A percentile compares a stretch with the other conserved stretches of the same genome.
Evolutionary conservation across 805 yeast genomes (phyloP).

Genomic region (Candida koratica): DNA sequence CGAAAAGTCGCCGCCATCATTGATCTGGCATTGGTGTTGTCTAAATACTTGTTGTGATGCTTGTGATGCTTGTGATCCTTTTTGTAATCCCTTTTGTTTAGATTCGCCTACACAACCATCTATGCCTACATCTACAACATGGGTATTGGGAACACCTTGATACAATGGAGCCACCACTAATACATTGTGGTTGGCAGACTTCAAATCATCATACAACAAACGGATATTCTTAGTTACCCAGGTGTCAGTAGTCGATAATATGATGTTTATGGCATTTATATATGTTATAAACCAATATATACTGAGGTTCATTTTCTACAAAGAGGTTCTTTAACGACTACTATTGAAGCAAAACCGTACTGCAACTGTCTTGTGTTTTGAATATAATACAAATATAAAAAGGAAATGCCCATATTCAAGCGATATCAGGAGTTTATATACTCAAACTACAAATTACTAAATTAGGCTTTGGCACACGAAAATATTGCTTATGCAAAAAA

Average conservation of each 20-base stretch:
- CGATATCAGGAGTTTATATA: too few species aligned
- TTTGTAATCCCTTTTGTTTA: too few species aligned
- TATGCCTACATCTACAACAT: not conserved
- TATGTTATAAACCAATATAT: not conserved
- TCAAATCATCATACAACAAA: constrained; percentile 24
- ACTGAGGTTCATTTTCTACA: not conserved
- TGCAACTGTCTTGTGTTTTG: not conserved
- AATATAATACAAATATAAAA: too few species aligned
- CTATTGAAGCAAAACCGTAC: not conserved
- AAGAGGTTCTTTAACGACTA: too few species aligned
- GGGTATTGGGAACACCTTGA: constrained; percentile 11
- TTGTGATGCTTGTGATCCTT: too few species aligned
- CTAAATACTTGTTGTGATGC: too few species aligned
- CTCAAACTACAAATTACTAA: too few species aligned
- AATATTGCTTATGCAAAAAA: too few species aligned
- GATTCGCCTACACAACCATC: not conserved
- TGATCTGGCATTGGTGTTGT: too few species aligned
- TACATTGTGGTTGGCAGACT: constrained; percentile 28
- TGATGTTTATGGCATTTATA: constrained; percentile 21
- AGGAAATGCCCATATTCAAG: too few species aligned
- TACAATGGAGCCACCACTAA: constrained; percentile 30
- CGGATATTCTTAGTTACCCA: constrained; percentile 38
- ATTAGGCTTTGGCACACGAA: too few species aligned
- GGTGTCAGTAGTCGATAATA: constrained; percentile 31
- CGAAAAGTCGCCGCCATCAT: constrained; percentile 34